These are phyloP conservation scores for Aspergillus pseudoviridinutans DNA, from an alignment of 2,329 filamentous ascomycete genomes.

Conservation along the genomic window DNA sequence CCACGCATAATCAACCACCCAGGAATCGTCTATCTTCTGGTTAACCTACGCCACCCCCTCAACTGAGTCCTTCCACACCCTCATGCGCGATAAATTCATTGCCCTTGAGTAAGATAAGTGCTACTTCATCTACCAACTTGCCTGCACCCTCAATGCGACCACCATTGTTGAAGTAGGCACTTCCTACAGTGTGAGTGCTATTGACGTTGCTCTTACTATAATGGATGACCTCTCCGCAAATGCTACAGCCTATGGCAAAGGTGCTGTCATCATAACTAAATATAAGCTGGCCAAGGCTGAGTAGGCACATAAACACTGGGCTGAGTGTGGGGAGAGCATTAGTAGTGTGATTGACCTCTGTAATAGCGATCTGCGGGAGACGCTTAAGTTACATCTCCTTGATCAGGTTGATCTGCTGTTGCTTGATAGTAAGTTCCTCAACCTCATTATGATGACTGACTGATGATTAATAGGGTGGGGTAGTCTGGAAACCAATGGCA, in stretches of 20 bases:
- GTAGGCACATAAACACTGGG: constrained; percentile 52
- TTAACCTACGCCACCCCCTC: constrained; percentile 15
- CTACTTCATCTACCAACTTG: constrained; percentile 54
- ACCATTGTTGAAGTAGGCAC: constrained; percentile 59
- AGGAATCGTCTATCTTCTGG: constrained; percentile 25
- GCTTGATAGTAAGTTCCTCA: constrained; percentile 54
- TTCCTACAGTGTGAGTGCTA: constrained; percentile 59
- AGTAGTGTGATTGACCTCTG: constrained; percentile 52
- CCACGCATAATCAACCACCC: constrained; percentile 28
- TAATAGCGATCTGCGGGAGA: constrained; percentile 56
- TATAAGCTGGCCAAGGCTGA: constrained; percentile 54
- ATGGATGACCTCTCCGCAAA: constrained; percentile 43
- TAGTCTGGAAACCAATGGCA: constrained; percentile 55
- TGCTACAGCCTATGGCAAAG: constrained; percentile 13
- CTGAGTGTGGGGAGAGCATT: constrained; percentile 48
- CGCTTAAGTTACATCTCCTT: constrained; percentile 45
- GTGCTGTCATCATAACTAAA: constrained; percentile 57
- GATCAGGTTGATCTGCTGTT: constrained; percentile 53
- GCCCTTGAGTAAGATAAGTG: constrained; percentile 58
- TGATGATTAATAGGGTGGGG: too few relatives aligned
- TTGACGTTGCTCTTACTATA: constrained; percentile 58
- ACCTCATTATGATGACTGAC: not conserved
- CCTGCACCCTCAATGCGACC: constrained; percentile 46
- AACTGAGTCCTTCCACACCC: constrained; percentile 26
- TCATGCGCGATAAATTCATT: constrained; percentile 56